Evolutionary conservation across 2,329 filamentous ascomycete species (phyloP), one percentile per base, ranked within the genome.

Genomic region (Xylaria sp.): DNA sequence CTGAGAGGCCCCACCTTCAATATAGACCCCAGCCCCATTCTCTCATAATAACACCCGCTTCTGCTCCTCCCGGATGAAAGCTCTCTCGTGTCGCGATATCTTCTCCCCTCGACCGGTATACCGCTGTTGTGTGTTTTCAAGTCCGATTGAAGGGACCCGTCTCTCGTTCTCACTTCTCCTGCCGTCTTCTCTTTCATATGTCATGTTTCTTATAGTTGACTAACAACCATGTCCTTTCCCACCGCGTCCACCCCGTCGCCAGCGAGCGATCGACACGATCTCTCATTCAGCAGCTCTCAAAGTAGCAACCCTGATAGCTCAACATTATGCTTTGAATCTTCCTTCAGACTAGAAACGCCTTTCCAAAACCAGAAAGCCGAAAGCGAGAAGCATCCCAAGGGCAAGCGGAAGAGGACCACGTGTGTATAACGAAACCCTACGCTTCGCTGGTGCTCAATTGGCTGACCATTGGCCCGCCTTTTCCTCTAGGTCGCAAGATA

Each of bases 401-500:
- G 83, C 72, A 89, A 87, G 82, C 83, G 88, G 80, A 90, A 90
- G 79, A 81, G 88, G 71, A 90, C 88, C 67, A 86, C 86, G 88
- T 90, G 85, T 75, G 85, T 83, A 73, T 55, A 34, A 53, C 52
- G 34, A 43, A 23, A 32, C 34, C 55, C 20, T 39, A 32, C n/a
- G 61, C 41, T 41, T 45, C 34, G 57, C 15, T 70, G 15, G 46
- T 58, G 34, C 36, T 43, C 43, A 59, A 63, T 67, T 65, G 56
- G 36, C 65, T 67, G 55, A 69, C 56, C 20, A 58, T 67, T 63
- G 41, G 65, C 13, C 39, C 34, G 28, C 63, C 9, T 50, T 50
- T 9, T 50, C 66, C 34, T 75, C 15, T 71, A 97, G 93, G 77
- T 90, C 92, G 46, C 92, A 95, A 80, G 95, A 98, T 82, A 95